Conservation (phyloP, 2,329 filamentous ascomycete genomes). For the Akanthomyces dipterigenus region DNA sequence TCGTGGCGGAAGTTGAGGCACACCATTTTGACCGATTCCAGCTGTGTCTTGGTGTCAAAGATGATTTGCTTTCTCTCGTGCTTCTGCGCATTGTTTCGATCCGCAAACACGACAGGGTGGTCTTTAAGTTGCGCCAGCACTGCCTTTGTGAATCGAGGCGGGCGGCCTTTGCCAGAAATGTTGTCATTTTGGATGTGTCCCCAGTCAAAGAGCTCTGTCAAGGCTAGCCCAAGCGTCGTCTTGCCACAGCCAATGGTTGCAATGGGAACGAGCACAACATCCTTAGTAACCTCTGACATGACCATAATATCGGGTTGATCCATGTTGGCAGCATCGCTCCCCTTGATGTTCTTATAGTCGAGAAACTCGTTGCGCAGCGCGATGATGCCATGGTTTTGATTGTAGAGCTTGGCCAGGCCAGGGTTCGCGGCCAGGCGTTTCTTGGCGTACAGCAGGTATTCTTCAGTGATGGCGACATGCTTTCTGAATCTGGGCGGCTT, state of each 20-base stretch:
- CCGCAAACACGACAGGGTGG: slow-evolving; percentile 72
- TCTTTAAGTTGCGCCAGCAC: slow-evolving; percentile 59
- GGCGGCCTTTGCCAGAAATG: slow-evolving; percentile 71
- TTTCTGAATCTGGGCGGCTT: slow-evolving; percentile 74
- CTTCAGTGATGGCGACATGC: slow-evolving; percentile 80
- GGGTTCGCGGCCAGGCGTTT: slow-evolving; percentile 64
- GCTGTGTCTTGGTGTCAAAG: slow-evolving; percentile 60
- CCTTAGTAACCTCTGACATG: slow-evolving; percentile 49
- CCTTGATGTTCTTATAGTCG: slow-evolving; percentile 73
- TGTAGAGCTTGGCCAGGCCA: slow-evolving; percentile 63
- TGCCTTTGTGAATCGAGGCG: slow-evolving; percentile 68
- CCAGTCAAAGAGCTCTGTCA: slow-evolving; percentile 80
- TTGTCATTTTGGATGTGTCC: slow-evolving; percentile 97
- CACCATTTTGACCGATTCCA: slow-evolving; percentile 64
- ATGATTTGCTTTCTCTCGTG: slow-evolving; percentile 87
- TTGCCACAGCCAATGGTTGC: slow-evolving; percentile 96
- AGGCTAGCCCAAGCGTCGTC: slow-evolving; percentile 79
- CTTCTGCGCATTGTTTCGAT: slow-evolving; percentile 87
- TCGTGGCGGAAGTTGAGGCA: slow-evolving; percentile 86
- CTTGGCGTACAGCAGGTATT: slow-evolving; percentile 79
- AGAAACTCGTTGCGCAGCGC: slow-evolving; percentile 83
- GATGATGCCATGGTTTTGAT: slow-evolving; percentile 91
- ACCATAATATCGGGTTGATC: slow-evolving; percentile 46
- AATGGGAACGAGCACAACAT: slow-evolving; percentile 81
- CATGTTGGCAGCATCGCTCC: slow-evolving; percentile 76